Base-by-base conservation (phyloP, 768 basidiomycete species). In the Leucocoprinus birnbaumii region DNA sequence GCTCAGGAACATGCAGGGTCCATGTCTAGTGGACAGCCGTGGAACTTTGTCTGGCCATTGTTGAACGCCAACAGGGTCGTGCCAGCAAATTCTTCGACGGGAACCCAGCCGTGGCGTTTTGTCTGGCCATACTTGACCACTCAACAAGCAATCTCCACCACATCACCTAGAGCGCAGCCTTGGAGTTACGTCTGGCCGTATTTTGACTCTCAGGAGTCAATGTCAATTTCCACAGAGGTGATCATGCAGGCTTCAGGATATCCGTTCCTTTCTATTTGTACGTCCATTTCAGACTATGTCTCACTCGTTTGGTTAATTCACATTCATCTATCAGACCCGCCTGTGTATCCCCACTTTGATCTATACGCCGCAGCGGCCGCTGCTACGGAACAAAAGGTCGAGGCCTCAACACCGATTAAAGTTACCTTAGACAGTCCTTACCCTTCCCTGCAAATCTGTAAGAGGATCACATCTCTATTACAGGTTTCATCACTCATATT, bases 241-340 rank as follows among this genome's bases (percentile, higher is more conserved):
- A 40, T n/a, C 14, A 37, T 3, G 14, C 45, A 31, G 24, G 47
- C 16, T 18, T 43, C 38, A 34, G 27, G 19, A 49, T 55, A 55
- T 35, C 54, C 54, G n/a, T 35, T 48, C 24, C 25, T 46, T 10
- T 53, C 46, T n/a, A 49, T 73, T 21, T 73, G 70, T 69, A 47
- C 53, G 67, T 59, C 14, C 35, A 22, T 50, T 19, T 45, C 4
- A 16, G 21, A 48, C 2, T 3, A 31, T 3, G 9, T 10, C 45
- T 31, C 16, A n/a, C 16, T 34, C 19, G 19, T 31, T 35, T 18
- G 31, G 5, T 5, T 31, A 11, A 6, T 3, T 38, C 6, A 38
- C 3, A 11, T n/a, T 24, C n/a, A 42, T 53, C 14, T 53, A 22
- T 16, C 46, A 71, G 69, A 73, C 62, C 58, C 58, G 10, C 47